Evolutionary conservation across 2,329 filamentous ascomycete species (phyloP), one percentile per base, ranked within the genome.

Genomic region (Conoideocrella luteorostrata): DNA sequence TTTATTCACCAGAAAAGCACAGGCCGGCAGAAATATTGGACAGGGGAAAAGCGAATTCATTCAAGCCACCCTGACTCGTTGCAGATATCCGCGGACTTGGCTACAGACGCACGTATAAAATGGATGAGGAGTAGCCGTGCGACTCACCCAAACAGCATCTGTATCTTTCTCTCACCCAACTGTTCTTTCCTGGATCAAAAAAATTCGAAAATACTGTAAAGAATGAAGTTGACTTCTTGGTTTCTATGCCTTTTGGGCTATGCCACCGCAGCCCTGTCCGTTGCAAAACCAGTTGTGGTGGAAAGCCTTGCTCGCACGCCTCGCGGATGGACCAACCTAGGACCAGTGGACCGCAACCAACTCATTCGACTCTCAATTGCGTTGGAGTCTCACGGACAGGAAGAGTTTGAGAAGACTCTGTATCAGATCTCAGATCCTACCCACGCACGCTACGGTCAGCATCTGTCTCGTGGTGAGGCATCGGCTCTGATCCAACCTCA

Each of bases 351-450:
- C 4, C 22, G 50, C 20, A 35, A 50, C 12, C 47, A 53, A 4
- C 37, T 49, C 22, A 53, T 61, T 38, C 49, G 58, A 10, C 47
- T 65, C 32, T 61, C 59, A 33, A 59, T 65, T 35, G 56, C 55
- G 13, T 50, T 65, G 12, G 47, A 54, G 5, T 48, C 60, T 2
- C 47, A 51, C 7, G 50, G 56, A 29, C 43, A 49, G 1, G 36
- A 53, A 1, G 34, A 52, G 3, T 44, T 78, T 21, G 72, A 74
- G 43, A 57, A 66, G 38, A 64, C 67, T 2, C 59, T 78, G 10
- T 49, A 68, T 34, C 63, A 71, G 18, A 67, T 77, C 49, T 75
- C 74, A 2, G 70, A 72, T 0, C 75, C 75, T 0, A 61, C 57
- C 4, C 63, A 71, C 44, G 44, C 55, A 1, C 65, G 61, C 15